phyloP scores from a whole-genome alignment of 768 basidiomycete genomes.

The Cystobasidium tubakii region DNA sequence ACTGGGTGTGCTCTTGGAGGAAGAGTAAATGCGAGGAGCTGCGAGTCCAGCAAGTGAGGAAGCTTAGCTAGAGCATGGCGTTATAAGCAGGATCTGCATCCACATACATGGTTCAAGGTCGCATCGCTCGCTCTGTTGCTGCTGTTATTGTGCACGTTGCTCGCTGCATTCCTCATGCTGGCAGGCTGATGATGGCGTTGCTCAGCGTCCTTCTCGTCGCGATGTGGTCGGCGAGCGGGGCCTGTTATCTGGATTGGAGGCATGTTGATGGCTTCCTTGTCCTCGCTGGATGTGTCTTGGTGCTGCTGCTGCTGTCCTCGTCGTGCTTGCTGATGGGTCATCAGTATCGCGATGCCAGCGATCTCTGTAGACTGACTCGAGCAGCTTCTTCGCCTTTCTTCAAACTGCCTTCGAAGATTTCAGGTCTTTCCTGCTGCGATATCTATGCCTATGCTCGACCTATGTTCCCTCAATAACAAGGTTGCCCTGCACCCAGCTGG shows the following conservation, averaged over 20 bases:
- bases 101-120: not conserved
- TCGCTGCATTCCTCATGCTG: not conserved
- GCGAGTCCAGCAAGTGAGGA: conserved; percentile 48
- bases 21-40: conserved; percentile 88
- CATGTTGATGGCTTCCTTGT: not conserved
- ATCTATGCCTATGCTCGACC: no score
- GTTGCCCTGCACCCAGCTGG: not conserved
- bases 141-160: not conserved
- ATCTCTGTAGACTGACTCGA: no score
- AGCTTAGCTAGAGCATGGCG: not conserved
- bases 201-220: conserved; percentile 58
- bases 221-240: conserved; percentile 17
- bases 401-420: no score
- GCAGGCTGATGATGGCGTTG: conserved; percentile 52
- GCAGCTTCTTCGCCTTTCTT: no score
- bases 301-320: no score
- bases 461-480: not conserved
- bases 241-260: conserved; percentile 23
- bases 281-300: not conserved
- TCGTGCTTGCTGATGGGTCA: not conserved
- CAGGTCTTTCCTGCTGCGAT: no score
- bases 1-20: conserved; percentile 71
- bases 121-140: not conserved
- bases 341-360: not conserved
- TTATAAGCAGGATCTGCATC: not conserved